These are phyloP conservation scores for Monosporascus sp. DNA, from an alignment of 2,329 filamentous ascomycete species.

Conservation along the genomic window DNA sequence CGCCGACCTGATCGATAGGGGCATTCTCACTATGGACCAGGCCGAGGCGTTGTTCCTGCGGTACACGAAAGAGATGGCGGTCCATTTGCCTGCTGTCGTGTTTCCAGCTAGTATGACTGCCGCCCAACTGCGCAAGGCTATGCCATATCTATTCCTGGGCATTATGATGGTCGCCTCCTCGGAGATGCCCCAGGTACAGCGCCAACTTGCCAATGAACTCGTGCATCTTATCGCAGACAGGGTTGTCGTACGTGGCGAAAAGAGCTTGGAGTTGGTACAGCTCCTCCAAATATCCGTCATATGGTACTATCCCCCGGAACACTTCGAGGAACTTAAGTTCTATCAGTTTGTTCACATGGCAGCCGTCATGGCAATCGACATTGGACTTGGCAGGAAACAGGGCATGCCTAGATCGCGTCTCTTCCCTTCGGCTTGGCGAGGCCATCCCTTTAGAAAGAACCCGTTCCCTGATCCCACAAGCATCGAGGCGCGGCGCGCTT, in stretches of 20 bases:
- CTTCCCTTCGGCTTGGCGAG: slow-evolving; percentile 34
- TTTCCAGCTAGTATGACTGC: slow-evolving; percentile 50
- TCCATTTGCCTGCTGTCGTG: slow-evolving; percentile 57
- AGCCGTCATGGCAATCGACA: slow-evolving; percentile 75
- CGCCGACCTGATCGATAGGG: slow-evolving; percentile 52
- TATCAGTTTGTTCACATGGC: slow-evolving; percentile 82
- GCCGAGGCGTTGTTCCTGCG: slow-evolving; percentile 51
- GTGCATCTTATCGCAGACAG: slow-evolving; percentile 70
- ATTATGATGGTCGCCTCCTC: slow-evolving; percentile 62
- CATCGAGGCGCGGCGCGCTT: slow-evolving; percentile 51
- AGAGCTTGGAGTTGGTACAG: slow-evolving; percentile 79
- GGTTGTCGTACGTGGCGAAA: slow-evolving; percentile 69
- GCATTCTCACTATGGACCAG: slow-evolving; percentile 49
- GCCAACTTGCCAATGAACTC: slow-evolving; percentile 59
- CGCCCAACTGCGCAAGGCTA: slow-evolving; percentile 49
- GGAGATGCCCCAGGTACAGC: slow-evolving; percentile 51
- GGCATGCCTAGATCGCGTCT: slow-evolving; percentile 30
- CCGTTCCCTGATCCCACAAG: slow-evolving; percentile 45
- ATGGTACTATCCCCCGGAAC: slow-evolving; percentile 81
- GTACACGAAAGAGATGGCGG: slow-evolving; percentile 55
- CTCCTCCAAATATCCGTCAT: slow-evolving; percentile 68
- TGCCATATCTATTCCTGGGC: slow-evolving; percentile 64
- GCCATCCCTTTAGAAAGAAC: slow-evolving; percentile 36
- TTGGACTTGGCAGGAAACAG: slow-evolving; percentile 57
- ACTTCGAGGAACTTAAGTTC: slow-evolving; percentile 82